Evolutionary conservation across 352 stramenopile species (phyloP), one percentile per base, ranked within the genome.

Genomic region (Pythium aristosporum): DNA sequence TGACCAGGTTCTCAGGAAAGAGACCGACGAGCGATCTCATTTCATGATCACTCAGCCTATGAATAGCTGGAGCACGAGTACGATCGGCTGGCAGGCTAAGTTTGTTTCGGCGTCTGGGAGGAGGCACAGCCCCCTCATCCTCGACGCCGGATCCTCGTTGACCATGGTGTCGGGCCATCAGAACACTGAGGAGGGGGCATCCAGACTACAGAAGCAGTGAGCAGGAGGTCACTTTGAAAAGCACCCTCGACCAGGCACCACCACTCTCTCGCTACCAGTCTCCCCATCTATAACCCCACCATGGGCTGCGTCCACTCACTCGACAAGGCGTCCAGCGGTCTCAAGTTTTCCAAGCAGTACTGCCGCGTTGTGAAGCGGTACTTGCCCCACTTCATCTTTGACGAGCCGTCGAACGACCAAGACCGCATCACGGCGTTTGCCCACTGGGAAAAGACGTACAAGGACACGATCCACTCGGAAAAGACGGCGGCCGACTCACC

Each of bases 381-480:
- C 60, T 62, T 89, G 49, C 78, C 76, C 6, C 69, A 89, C 73
- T 89, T 89, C 46, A 60, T 54, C 21, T 82, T 73, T 36, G 74
- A 79, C 11, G 76, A 83, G 54, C 73, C 73, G 13, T 85, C 76
- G 11, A 81, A 78, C 52, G 67, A 82, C 25, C 57, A 77, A 0
- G 80, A 89, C 49, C 72, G 77, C 1, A 44, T 87, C 52, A 61
- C 70, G 36, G 80, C 80, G 18, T 89, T 89, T 41, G 55, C 67
- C 21, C 76, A 89, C 67, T 89, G 80, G 80, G 80, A 89, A 49
- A 71, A 70, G 30, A 75, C 80, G 11, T 89, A 77, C 70, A 85
- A 85, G 50, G 80, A 89, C 56, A 87, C 82, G 52, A 89, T 89
- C 57, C 71, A 87, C 60, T 82, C 74, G 36, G 76, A 86, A n/a